Evolutionary conservation across 345 rosid genomes (phyloP).

Genomic region (Litchi chinensis): DNA sequence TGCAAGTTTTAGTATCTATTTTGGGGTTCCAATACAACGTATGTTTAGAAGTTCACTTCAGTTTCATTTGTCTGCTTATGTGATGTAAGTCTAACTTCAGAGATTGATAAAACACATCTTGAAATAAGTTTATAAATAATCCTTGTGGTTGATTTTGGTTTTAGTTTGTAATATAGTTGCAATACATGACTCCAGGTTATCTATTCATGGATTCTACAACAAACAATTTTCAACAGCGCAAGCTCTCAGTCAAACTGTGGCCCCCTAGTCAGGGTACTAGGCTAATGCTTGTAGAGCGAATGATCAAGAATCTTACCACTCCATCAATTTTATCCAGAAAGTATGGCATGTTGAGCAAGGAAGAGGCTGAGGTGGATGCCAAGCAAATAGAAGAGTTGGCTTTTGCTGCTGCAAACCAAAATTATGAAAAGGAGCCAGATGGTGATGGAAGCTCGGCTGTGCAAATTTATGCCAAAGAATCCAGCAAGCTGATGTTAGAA

Average conservation of each 20-base stretch:
- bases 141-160: background rate
- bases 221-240: constrained; percentile 40
- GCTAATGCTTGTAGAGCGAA: constrained; percentile 73
- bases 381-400: constrained; percentile 72
- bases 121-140: background rate
- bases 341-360: constrained; percentile 60
- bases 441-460: constrained; percentile 93
- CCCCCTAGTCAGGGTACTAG: constrained; percentile 85
- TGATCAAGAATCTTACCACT: constrained; percentile 70
- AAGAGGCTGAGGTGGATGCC: constrained; percentile 82
- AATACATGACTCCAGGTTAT: constrained; percentile 37
- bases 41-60: background rate
- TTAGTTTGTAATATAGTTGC: constrained; percentile 11
- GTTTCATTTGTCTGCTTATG: constrained; percentile 6
- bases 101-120: constrained; percentile 8
- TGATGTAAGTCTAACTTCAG: background rate
- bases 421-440: constrained; percentile 80
- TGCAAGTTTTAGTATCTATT: background rate
- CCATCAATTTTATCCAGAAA: constrained; percentile 81
- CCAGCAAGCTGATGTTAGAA: constrained; percentile 80
- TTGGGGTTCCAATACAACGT: background rate
- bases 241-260: constrained; percentile 76
- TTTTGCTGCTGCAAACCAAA: constrained; percentile 62
- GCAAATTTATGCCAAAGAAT: constrained; percentile 85
- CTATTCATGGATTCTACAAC: constrained; percentile 52